These are phyloP conservation scores for Lactuca saligna DNA, from an alignment of 129 eudicot species.

Conservation along the genomic window DNA sequence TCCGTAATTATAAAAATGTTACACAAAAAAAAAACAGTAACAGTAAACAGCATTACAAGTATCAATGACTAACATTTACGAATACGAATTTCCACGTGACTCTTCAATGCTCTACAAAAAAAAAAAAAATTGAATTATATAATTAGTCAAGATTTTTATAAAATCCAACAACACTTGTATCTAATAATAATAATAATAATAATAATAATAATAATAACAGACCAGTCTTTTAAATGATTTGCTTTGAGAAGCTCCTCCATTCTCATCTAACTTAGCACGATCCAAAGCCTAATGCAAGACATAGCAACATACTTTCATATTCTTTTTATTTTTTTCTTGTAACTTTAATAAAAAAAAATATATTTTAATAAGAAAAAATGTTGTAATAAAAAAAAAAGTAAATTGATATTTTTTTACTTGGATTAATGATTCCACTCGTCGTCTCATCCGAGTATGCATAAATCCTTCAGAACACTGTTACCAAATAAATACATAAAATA, in stretches of 20 bases:
- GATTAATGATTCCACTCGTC: conserved; percentile 91
- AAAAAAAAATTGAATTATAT: not conserved
- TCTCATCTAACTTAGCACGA: conserved; percentile 77
- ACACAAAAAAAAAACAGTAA: not conserved
- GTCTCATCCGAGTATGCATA: conserved; percentile 98
- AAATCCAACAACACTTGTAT: not conserved
- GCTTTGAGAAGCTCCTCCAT: conserved; percentile 39
- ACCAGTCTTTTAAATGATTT: conserved; percentile 76
- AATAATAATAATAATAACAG: conserved; percentile 1
- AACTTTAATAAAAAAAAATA: not conserved
- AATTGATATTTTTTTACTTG: conserved; percentile 42
- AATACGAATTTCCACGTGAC: conserved; percentile 40
- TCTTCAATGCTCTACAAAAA: conserved; percentile 54
- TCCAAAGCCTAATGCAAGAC: conserved; percentile 51
- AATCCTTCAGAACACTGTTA: conserved; percentile 96
- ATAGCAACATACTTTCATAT: too few species aligned
- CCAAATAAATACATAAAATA: conserved; percentile 17
- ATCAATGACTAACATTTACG: not conserved
- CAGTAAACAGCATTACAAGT: conserved; percentile 15
- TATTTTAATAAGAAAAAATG: not conserved
- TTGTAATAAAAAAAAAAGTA: not conserved
- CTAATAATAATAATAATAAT: too few species aligned
- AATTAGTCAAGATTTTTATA: conserved; percentile 3
- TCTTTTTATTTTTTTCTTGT: too few species aligned
- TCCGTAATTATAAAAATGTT: not conserved